These are phyloP conservation scores for Cyanidioschyzon merolae DNA, from an alignment of 23 red algal species.

Conservation along the genomic window DNA sequence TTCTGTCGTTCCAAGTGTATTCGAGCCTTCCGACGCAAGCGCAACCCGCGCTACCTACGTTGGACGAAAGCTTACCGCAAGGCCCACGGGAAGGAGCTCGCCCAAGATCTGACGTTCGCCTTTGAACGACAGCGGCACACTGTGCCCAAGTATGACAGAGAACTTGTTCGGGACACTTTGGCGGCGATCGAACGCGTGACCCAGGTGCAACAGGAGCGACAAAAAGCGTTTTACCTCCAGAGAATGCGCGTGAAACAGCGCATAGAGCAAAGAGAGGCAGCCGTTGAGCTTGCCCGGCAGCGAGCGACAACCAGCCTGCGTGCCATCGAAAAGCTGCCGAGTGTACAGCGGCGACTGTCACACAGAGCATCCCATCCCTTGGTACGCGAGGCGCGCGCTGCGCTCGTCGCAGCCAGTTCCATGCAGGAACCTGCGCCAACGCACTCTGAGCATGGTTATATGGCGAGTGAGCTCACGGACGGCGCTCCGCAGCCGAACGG, in stretches of 20 bases:
- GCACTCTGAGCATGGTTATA: too few species aligned
- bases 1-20: slow-evolving; percentile 97
- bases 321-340: not conserved
- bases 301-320: not conserved
- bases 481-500: too few species aligned
- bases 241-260: slow-evolving; percentile 54
- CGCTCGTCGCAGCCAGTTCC: not conserved
- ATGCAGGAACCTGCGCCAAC: too few species aligned
- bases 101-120: slow-evolving; percentile 64
- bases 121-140: slow-evolving; percentile 62
- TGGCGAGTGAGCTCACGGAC: too few species aligned
- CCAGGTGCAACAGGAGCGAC: slow-evolving; percentile 33
- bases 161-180: slow-evolving; percentile 58
- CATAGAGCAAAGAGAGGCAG: slow-evolving; percentile 41
- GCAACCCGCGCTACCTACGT: slow-evolving; percentile 83
- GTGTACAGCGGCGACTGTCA: not conserved
- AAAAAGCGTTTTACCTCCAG: slow-evolving; percentile 44
- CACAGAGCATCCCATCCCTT: not conserved
- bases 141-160: slow-evolving; percentile 74
- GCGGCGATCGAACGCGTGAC: slow-evolving; percentile 55
- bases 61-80: slow-evolving; percentile 93
- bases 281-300: slow-evolving; percentile 48
- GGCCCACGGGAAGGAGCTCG: slow-evolving; percentile 89
- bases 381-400: not conserved
- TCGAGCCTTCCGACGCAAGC: slow-evolving; percentile 64